Percentiles rank a stretch among this genome's conserved stretches.
Conservation (phyloP, 179 eudicot genomes). For the Drosera spatulata region DNA sequence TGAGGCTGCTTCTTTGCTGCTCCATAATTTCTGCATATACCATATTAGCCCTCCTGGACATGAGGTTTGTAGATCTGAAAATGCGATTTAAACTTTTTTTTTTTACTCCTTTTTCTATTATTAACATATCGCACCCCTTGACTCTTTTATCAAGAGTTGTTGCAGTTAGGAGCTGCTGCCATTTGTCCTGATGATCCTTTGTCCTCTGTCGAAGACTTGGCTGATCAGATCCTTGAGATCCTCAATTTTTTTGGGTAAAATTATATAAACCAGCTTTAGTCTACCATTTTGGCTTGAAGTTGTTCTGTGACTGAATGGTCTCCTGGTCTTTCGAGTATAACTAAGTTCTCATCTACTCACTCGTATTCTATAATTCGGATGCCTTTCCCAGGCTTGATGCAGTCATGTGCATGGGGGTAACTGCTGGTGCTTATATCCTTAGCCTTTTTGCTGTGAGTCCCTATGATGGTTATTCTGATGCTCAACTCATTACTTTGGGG, state of each 20-base stretch:
- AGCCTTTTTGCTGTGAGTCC: constrained; percentile 84
- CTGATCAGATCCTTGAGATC: constrained; percentile 89
- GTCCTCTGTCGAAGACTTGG: constrained; percentile 78
- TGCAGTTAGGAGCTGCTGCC: constrained; percentile 97
- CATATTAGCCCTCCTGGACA: constrained; percentile 99
- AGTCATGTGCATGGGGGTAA: constrained; percentile 98
- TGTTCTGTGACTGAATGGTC: too few relatives aligned
- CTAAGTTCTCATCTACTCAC: too few relatives aligned
- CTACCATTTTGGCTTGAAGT: too few relatives aligned
- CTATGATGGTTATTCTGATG: not conserved
- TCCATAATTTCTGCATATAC: constrained; percentile 95
- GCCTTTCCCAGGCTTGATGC: constrained; percentile 61
- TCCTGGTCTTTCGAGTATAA: too few relatives aligned
- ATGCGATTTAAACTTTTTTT: constrained; percentile 11
- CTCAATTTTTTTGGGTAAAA: constrained; percentile 66
- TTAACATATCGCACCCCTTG: constrained; percentile 33
- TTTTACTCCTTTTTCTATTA: constrained; percentile 15
- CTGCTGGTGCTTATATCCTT: constrained; percentile 94
- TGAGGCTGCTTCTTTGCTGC: constrained; percentile 96
- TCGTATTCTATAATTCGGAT: not conserved
- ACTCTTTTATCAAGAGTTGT: constrained; percentile 74
- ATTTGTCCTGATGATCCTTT: constrained; percentile 59
- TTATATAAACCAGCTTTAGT: too few relatives aligned
- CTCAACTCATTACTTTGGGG: constrained; percentile 2
- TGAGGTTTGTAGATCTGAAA: constrained; percentile 68